Percentiles rank a stretch among this genome's conserved stretches.
These are phyloP conservation scores for Physocladia obscura DNA, from an alignment of 192 early-diverging fungal species.

Conservation along the genomic window DNA sequence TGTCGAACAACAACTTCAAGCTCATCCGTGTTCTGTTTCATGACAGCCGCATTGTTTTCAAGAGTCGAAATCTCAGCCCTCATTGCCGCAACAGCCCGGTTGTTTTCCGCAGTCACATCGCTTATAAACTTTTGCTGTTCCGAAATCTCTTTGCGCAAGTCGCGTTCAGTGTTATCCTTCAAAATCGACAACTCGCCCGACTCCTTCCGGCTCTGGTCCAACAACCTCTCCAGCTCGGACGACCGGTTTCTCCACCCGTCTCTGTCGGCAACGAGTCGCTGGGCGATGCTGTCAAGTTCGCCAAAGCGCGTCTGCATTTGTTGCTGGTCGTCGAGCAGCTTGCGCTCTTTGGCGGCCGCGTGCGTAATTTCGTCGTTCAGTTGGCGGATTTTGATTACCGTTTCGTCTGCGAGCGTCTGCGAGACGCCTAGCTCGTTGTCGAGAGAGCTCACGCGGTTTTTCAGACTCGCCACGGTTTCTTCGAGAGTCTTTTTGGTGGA, in stretches of 20 bases:
- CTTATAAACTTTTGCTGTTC: not conserved
- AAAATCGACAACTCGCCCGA: slow-evolving; percentile 9
- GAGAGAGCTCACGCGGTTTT: slow-evolving; percentile 1
- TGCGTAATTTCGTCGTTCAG: slow-evolving; percentile 11
- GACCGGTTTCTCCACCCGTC: slow-evolving; percentile 16
- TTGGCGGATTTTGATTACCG: slow-evolving; percentile 23
- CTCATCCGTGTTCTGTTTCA: not conserved
- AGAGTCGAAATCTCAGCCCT: not conserved
- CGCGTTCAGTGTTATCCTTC: slow-evolving; percentile 18
- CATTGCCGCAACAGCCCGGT: not conserved
- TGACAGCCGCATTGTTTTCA: not conserved
- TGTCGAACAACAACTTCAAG: not conserved
- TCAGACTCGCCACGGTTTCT: slow-evolving; percentile 5
- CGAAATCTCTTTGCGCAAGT: slow-evolving; percentile 10
- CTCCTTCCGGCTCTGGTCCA: slow-evolving; percentile 22
- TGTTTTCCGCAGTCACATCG: not conserved
- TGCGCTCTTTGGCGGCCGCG: slow-evolving; percentile 15
- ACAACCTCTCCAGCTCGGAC: slow-evolving; percentile 7
- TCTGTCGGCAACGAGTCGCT: slow-evolving; percentile 18
- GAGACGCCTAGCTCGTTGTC: slow-evolving; percentile 8
- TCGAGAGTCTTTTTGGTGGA: not conserved
- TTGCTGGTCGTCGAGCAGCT: slow-evolving; percentile 17
- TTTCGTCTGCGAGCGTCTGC: slow-evolving; percentile 22
- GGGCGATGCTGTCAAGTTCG: slow-evolving; percentile 20
- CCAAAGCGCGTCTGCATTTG: slow-evolving; percentile 12